Base-by-base conservation (phyloP, 139 green algal genomes). In the Chlamydomonas schloesseri region DNA sequence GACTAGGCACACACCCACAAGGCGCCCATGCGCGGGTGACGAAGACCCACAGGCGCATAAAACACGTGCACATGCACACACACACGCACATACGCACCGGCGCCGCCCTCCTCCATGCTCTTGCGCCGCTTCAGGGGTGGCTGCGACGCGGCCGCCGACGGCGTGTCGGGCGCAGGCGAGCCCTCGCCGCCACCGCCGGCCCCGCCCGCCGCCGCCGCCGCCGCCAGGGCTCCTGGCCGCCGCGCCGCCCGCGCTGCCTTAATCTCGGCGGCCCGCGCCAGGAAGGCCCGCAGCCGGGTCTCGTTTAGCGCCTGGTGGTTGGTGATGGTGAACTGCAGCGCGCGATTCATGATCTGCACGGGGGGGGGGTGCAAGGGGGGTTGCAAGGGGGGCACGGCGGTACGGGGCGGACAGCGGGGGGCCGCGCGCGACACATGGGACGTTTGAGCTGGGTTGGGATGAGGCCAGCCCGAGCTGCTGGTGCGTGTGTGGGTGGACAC, bases 231-330 rank as follows among this genome's bases (percentile, higher is more conserved):
- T 18, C 42, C 57, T 13, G 34, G 57, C 31, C 28, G 36, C 76
- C 15, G 60, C 36, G 17, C 55, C 29, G n/a, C 53, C 0, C 11
- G 47, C 73, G 37, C 53, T 2, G 42, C 34, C 58, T 36, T 60
- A 0, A 83, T 53, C 29, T 74, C 78, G 46, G 64, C 78, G 0
- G 78, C 46, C 26, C 64, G 64, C 26, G n/a, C 70, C 37, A 86
- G 73, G n/a, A 86, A 76, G 23, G 29, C 31, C 62, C n/a, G 4
- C 34, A 91, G 88, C 34, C 57, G 82, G 3, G 75, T 83, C 26
- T 89, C 81, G 58, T 91, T 77, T 57, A 89, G 71, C 53, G 76
- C 82, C 73, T 88, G 83, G 57, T 95, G 89, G 82, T 89, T 69
- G 34, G 71, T 23, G 47, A 87, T 64, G 60, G 79, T 31, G 42